Evolutionary conservation across 306 rosid genomes (phyloP), one percentile per base, ranked within the genome.

Genomic region (Rosa lucieae): DNA sequence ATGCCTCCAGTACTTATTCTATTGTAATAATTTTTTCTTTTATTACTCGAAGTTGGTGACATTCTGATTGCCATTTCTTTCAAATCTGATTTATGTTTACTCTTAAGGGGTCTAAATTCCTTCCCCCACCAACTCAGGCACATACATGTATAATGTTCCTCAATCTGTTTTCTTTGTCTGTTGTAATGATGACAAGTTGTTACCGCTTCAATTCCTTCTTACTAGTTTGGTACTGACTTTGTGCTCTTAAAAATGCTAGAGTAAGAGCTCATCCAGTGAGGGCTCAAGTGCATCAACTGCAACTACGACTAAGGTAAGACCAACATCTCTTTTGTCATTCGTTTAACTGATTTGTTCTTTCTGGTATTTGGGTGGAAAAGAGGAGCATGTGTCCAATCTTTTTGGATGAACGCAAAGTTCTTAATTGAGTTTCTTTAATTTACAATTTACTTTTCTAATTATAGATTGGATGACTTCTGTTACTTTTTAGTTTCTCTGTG

Each of bases 241-340:
- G 2, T 56, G 2, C 39, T 20, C 39, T 46, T 35, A 2, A 77
- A 13, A 71, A 61, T 79, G 81, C 63, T 63, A 93, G 97, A 89
- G 78, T 79, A 93, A 90, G 88, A 86, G 77, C 80, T 66, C 89
- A 46, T 26, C 97, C 37, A 85, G 88, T 69, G 92, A 88, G 61
- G 92, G 89, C 80, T 90, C 97, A 67, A 82, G 92, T 63, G 55
- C 91, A 47, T 76, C 88, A n/a, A 80, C 85, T 78, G 86, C 88
- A 5, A 84, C 90, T 80, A 75, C 83, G 12, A 51, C 85, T 3
- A 85, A 85, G 92, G 98, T 90, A 83, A 78, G 88, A 42, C 8
- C 44, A 73, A 26, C 80, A 56, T 73, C 42, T 66, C 35, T 74
- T 5, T 56, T 8, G 12, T 66, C 62, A 76, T 77, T 78, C 77